phyloP scores from a whole-genome alignment of 2,329 filamentous ascomycete species.

The Tolypocladium amazonense region DNA sequence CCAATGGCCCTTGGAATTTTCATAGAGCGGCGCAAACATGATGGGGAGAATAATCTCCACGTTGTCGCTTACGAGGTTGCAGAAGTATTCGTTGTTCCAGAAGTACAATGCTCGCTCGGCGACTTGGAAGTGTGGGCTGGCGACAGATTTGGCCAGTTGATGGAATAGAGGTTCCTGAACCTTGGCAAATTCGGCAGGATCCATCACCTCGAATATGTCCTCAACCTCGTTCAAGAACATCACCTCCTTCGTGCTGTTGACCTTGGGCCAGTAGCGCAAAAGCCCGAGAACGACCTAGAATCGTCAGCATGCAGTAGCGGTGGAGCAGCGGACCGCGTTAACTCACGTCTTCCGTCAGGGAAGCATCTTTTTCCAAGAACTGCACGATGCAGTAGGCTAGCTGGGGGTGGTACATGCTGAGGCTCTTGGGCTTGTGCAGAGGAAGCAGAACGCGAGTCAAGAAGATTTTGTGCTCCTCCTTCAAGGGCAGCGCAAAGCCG shows the following conservation, averaged over 20 bases:
- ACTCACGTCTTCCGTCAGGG: slow-evolving; percentile 85
- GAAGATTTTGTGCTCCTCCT: slow-evolving; percentile 98
- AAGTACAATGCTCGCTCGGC: slow-evolving; percentile 96
- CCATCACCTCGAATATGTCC: slow-evolving; percentile 99
- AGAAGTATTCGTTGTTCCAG: slow-evolving; percentile 99
- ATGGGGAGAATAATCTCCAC: slow-evolving; percentile 97
- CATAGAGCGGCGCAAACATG: slow-evolving; percentile 97
- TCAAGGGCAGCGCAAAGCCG: slow-evolving; percentile 89
- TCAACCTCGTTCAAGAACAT: slow-evolving; percentile 99
- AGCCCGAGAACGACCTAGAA: slow-evolving; percentile 79
- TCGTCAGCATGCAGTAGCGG: neutral
- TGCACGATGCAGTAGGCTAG: slow-evolving; percentile 98
- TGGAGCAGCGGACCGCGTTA: neutral
- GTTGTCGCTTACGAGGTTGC: slow-evolving; percentile 97
- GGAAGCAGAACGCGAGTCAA: slow-evolving; percentile 86
- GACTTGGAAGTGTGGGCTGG: slow-evolving; percentile 97
- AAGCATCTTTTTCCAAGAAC: slow-evolving; percentile 95
- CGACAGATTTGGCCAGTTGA: slow-evolving; percentile 93
- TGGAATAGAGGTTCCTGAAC: slow-evolving; percentile 97
- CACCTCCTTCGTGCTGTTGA: slow-evolving; percentile 98
- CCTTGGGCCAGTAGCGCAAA: slow-evolving; percentile 96
- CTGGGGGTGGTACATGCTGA: slow-evolving; percentile 99
- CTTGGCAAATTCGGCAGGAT: slow-evolving; percentile 95
- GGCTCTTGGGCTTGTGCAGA: slow-evolving; percentile 93
- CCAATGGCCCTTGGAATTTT: slow-evolving; percentile 99